Base-by-base conservation (phyloP, 1,284 basidiomycete species). In the Trametes hirsuta region DNA sequence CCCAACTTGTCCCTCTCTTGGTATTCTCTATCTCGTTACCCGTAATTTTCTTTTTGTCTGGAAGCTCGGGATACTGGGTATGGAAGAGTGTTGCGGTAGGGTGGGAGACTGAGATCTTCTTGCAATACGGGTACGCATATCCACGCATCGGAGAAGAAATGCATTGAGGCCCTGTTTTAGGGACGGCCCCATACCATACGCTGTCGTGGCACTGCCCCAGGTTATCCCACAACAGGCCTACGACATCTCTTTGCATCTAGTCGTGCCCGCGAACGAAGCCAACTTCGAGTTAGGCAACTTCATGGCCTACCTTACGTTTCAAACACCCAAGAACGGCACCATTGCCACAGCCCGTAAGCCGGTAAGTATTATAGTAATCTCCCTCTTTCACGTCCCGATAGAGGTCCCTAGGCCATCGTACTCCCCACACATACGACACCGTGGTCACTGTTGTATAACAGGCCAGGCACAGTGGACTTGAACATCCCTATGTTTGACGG, bases 221-320 rank as follows among this genome's bases (percentile, higher is more conserved):
- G 75, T 93, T 25, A 78, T 80, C 50, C 66, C 82, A 18, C 74
- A 80, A 40, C 91, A 93, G 62, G 82, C 82, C 8, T 93, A 93
- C 58, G 85, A 91, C 64, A 77, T 93, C 51, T 85, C 83, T 41
- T 74, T 92, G 12, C 81, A 85, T 54, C 77, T 93, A n/a, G 72
- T 75, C 21, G 76, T 93, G 3, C 91, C 91, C 12, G 77, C 83
- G 1, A 81, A 81, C n/a, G 82, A 86, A 59, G 73, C 84, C 15
- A 93, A 91, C 74, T 76, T 83, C 66, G 85, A 78, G 3, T 81
- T 93, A 0, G 90, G 90, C 30, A 93, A 93, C 72, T 93, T 93
- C 72, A 93, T 93, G 90, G 77, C 83, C 6, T 81, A 78, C 39
- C 71, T 93, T 35, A 83, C 80, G 0, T 71, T 93, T 12, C 75